Base-by-base conservation (phyloP, 2,329 filamentous ascomycete genomes). In the Aspergillus ustus region DNA sequence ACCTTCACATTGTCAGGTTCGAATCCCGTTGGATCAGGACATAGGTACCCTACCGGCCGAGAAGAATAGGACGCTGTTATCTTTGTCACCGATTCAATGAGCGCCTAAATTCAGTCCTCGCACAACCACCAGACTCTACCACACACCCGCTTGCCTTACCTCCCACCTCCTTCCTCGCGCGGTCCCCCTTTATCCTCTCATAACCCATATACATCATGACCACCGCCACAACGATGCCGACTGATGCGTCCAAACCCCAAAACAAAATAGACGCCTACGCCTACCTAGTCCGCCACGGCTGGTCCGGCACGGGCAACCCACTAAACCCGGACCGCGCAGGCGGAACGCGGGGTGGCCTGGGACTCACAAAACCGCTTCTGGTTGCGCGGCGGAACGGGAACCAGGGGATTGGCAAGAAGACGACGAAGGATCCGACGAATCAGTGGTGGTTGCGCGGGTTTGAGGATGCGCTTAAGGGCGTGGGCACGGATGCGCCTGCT, bases 391-490 rank as follows among this genome's bases (percentile, higher is more conserved):
- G 96, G 78, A 85, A 89, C 69, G 91, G 96, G 76, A 80, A 90
- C 85, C 83, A 91, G 57, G 94, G 94, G 25, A 82, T 98, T 5
- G 94, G 94, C 58, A 88, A 91, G 73, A 92, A 91, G 75, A 86
- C 86, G 67, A 84, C 85, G 60, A 77, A 81, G 60, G 82, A 82
- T 29, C 82, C 85, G 34, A 83, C 84, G 61, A 94, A 97, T 73
- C 93, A 97, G 75, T 99, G 95, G 95, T 99, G 95, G 95, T 84
- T 97, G 78, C 90, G 92, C 61, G 95, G 95, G 11, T 97, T 97
- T 69, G 94, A 98, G 77, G 89, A 93, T 74, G 93, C 93, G 59
- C 81, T 97, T 66, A 91, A 95, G 76, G 91, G 89, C 4, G 84
- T 97, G 57, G 84, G 83, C 0, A 77, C 80, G 4, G 90, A 91